A percentile compares a stretch with the other conserved stretches of the same genome.
Evolutionary conservation across 2,329 filamentous ascomycete genomes (phyloP).

Genomic region (Fusarium annulatum): DNA sequence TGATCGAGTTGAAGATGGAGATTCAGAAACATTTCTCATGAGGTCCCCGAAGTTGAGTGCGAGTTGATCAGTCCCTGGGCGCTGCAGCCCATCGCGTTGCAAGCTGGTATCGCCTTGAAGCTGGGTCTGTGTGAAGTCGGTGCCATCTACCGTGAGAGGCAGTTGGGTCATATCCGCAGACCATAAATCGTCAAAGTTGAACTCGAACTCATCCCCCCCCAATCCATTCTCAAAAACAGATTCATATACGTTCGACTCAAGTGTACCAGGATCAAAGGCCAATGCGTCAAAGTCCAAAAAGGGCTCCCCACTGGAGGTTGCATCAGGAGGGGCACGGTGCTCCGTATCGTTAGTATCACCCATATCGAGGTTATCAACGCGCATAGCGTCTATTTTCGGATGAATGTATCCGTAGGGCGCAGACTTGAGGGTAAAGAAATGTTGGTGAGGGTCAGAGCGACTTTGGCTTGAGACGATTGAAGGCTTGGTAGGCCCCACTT

Average conservation of each 20-base stretch:
- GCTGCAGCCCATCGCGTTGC: not conserved
- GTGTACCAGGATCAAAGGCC: not conserved
- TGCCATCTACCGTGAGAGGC: not conserved
- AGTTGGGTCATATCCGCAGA: not conserved
- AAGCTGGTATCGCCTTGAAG: not conserved
- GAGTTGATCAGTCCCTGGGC: not conserved
- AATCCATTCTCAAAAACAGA: not conserved
- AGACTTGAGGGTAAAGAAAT: not conserved
- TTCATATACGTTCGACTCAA: not conserved
- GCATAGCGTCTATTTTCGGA: not conserved
- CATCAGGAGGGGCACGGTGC: not conserved
- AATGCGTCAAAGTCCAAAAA: not conserved
- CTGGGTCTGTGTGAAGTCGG: not conserved
- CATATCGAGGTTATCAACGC: not conserved
- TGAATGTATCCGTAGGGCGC: constrained; percentile 4
- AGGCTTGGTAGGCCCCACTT: too few relatives aligned
- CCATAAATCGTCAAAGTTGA: not conserved
- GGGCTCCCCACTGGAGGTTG: not conserved
- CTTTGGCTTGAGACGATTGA: not conserved
- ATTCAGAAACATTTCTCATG: not conserved
- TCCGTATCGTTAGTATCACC: not conserved
- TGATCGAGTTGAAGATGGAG: not conserved
- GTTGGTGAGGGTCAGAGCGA: not conserved
- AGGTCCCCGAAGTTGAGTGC: not conserved
- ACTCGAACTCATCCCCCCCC: not conserved